Conservation (phyloP, 1,284 basidiomycete genomes). For the Hypsizygus ulmarius region DNA sequence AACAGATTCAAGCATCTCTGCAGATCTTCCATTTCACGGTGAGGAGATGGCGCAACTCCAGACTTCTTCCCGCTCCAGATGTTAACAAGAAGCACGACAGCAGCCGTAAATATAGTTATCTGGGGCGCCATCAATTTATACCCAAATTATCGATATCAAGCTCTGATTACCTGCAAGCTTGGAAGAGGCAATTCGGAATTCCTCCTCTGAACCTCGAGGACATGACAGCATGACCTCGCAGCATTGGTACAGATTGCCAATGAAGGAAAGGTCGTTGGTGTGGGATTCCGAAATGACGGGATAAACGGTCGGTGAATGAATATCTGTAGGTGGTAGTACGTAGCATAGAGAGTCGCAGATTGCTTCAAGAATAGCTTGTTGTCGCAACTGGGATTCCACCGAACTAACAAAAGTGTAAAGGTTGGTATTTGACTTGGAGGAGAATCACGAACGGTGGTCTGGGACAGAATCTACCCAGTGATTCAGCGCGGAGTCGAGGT, state of each 20-base stretch:
- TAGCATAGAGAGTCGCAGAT: slow-evolving; percentile 56
- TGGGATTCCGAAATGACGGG: slow-evolving; percentile 48
- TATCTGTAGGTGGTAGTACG: slow-evolving; percentile 62
- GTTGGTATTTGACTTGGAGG: not conserved
- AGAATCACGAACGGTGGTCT: slow-evolving; percentile 43
- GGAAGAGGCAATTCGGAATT: slow-evolving; percentile 32
- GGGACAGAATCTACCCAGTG: slow-evolving; percentile 66
- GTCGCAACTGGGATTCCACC: slow-evolving; percentile 58
- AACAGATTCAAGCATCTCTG: slow-evolving; percentile 52
- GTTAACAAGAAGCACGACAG: slow-evolving; percentile 57
- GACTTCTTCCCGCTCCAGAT: slow-evolving; percentile 56
- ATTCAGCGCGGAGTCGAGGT: slow-evolving; percentile 65
- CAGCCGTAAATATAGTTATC: slow-evolving; percentile 46
- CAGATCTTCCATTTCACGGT: slow-evolving; percentile 52
- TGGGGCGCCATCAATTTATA: slow-evolving; percentile 19
- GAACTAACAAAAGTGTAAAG: slow-evolving; percentile 34
- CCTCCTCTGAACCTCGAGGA: slow-evolving; percentile 44
- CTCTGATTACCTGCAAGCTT: slow-evolving; percentile 30
- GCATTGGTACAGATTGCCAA: slow-evolving; percentile 71
- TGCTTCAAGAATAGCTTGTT: slow-evolving; percentile 53
- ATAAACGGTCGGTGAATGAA: slow-evolving; percentile 72
- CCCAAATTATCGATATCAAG: slow-evolving; percentile 12
- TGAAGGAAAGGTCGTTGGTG: slow-evolving; percentile 50
- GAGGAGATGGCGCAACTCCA: slow-evolving; percentile 42
- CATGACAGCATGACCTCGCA: slow-evolving; percentile 59